Conservation (phyloP, 192 early-diverging fungal species). For the Podila epicladia region DNA sequence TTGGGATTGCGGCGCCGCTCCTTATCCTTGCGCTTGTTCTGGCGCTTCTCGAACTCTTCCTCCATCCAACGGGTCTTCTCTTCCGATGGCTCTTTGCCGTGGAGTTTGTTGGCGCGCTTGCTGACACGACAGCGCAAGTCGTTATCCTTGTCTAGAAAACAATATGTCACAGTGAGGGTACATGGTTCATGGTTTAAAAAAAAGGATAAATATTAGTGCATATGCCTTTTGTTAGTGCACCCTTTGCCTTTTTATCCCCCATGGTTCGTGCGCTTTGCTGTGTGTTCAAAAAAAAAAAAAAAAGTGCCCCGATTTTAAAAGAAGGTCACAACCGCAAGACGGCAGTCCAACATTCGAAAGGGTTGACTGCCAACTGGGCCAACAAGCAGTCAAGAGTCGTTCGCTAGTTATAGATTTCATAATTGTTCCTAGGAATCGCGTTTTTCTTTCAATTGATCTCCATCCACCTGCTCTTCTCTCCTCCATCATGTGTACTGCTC, state of each 20-base stretch:
- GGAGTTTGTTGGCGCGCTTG: conserved; percentile 76
- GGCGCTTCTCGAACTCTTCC: conserved; percentile 77
- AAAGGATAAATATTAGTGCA: too few relatives aligned
- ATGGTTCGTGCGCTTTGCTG: too few relatives aligned
- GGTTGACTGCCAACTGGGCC: conserved; percentile 15
- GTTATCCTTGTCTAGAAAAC: conserved; percentile 73
- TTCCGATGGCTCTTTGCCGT: conserved; percentile 65
- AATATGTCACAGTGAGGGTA: not conserved
- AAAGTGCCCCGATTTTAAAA: not conserved
- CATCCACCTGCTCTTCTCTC: too few relatives aligned
- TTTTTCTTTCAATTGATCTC: not conserved
- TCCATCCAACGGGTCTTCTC: conserved; percentile 73
- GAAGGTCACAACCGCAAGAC: conserved; percentile 1
- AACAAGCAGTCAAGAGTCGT: not conserved
- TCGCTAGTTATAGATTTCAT: not conserved
- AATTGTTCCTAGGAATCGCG: not conserved
- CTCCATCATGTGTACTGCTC: too few relatives aligned
- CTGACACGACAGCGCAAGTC: conserved; percentile 80
- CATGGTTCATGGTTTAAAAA: not conserved
- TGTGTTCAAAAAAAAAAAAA: not conserved
- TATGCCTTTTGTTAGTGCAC: not conserved
- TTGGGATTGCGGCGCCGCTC: conserved; percentile 58
- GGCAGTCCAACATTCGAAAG: not conserved
- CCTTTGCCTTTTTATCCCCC: not conserved
- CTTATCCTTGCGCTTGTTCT: conserved; percentile 71